phyloP scores from a whole-genome alignment of 257 asterid genomes.

The Anisodus tanguticus region DNA sequence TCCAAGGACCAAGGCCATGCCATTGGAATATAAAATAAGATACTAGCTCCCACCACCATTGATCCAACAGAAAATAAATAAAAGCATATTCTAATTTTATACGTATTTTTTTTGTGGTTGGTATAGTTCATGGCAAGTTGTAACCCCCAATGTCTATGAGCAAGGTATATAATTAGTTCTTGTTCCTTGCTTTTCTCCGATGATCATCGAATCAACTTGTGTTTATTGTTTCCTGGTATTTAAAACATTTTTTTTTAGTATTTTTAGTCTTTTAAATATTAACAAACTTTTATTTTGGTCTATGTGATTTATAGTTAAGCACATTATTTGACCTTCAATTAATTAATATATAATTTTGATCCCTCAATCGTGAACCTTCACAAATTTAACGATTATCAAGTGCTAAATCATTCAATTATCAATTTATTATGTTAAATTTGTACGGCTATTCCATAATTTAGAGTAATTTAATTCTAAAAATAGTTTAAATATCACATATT shows the following conservation, averaged over 20 bases:
- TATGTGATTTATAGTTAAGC: not conserved
- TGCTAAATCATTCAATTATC: not conserved
- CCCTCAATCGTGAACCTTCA: not conserved
- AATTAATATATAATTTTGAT: not conserved
- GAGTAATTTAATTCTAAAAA: not conserved
- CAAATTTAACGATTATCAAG: not conserved
- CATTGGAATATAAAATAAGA: constrained; percentile 11
- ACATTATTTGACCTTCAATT: not conserved
- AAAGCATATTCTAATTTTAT: constrained; percentile 22
- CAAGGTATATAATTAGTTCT: not conserved
- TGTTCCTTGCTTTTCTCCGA: not conserved
- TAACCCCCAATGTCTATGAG: not conserved
- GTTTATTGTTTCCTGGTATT: not conserved
- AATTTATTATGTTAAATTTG: not conserved
- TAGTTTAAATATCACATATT: not conserved
- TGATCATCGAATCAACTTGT: not conserved
- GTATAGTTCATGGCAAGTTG: not conserved
- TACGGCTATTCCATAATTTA: not conserved
- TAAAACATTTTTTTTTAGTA: not conserved
- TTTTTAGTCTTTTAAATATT: not conserved
- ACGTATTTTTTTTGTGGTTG: not conserved
- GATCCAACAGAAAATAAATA: not conserved
- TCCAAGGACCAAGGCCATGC: not conserved
- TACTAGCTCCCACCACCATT: not conserved
- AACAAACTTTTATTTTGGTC: too few species aligned